Percentiles rank a stretch among this genome's conserved stretches.
phyloP scores from a whole-genome alignment of 2,329 filamentous ascomycete species.

The Verticillium tricorpus region DNA sequence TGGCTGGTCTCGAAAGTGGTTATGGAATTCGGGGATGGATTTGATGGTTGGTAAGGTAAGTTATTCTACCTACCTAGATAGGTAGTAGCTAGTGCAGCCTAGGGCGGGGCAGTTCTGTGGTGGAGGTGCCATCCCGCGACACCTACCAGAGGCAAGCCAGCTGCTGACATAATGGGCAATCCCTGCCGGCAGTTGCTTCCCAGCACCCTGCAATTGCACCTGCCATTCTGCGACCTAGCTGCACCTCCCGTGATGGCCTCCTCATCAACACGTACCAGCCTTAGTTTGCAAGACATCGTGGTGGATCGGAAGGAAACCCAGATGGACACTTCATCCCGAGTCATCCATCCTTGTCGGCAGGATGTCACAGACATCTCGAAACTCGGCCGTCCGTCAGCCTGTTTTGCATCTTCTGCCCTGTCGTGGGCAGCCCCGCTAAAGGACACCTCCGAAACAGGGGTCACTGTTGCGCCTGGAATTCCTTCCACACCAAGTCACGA shows the following conservation, averaged over 20 bases:
- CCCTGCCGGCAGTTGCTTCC: background rate
- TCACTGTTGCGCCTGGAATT: background rate
- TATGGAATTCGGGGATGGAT: background rate
- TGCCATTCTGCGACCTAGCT: background rate
- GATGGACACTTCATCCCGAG: background rate
- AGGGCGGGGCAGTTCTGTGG: no score
- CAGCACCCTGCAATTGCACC: background rate
- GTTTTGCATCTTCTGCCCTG: slow-evolving; percentile 23
- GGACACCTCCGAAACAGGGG: background rate
- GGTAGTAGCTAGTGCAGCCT: no score
- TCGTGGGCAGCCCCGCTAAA: background rate
- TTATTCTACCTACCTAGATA: no score
- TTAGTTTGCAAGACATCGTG: background rate
- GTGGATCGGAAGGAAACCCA: background rate
- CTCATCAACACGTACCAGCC: background rate
- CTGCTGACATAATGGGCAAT: background rate
- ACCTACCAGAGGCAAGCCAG: background rate
- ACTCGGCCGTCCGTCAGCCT: slow-evolving; percentile 33
- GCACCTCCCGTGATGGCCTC: background rate
- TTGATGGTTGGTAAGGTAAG: background rate
- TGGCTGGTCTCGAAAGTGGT: background rate
- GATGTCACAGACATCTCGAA: slow-evolving; percentile 24
- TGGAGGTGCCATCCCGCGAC: background rate
- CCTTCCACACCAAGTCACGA: background rate
- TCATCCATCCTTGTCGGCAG: slow-evolving; percentile 8